These are phyloP conservation scores for Pouteria glomerata DNA, from an alignment of 148 eudicot genomes.

Conservation along the genomic window DNA sequence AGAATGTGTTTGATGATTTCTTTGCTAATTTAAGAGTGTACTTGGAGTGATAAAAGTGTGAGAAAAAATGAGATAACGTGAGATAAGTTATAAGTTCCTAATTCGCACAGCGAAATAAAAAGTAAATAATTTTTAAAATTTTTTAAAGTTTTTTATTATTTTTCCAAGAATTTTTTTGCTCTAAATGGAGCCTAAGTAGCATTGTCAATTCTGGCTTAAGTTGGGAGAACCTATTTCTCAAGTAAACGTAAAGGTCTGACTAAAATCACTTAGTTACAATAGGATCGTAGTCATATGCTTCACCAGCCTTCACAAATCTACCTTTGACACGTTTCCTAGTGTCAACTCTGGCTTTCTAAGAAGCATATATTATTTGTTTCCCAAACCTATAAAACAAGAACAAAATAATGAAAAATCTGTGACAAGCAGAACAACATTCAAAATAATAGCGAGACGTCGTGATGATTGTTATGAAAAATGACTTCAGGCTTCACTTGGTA, in stretches of 20 bases:
- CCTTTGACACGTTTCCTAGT: constrained; percentile 58
- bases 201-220: too few relatives aligned
- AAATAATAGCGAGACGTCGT: background rate
- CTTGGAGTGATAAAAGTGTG: too few relatives aligned
- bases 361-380: constrained; percentile 55
- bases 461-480: background rate
- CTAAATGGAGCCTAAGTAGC: too few relatives aligned
- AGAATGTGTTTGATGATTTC: too few relatives aligned
- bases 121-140: too few relatives aligned
- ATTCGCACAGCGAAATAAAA: too few relatives aligned
- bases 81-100: too few relatives aligned
- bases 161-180: too few relatives aligned
- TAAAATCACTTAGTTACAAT: constrained; percentile 5
- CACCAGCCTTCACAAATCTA: constrained; percentile 54
- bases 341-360: constrained; percentile 58
- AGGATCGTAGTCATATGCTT: constrained; percentile 45
- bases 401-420: background rate
- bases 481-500: background rate
- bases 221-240: too few relatives aligned
- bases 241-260: background rate
- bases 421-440: background rate
- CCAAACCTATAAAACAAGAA: constrained; percentile 34
- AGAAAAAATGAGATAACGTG: too few relatives aligned
- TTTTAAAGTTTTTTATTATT: too few relatives aligned
- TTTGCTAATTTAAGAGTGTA: too few relatives aligned